Evolutionary conservation across 371 early-diverging fungal species (phyloP).

Genomic region (Mortierella sp.): DNA sequence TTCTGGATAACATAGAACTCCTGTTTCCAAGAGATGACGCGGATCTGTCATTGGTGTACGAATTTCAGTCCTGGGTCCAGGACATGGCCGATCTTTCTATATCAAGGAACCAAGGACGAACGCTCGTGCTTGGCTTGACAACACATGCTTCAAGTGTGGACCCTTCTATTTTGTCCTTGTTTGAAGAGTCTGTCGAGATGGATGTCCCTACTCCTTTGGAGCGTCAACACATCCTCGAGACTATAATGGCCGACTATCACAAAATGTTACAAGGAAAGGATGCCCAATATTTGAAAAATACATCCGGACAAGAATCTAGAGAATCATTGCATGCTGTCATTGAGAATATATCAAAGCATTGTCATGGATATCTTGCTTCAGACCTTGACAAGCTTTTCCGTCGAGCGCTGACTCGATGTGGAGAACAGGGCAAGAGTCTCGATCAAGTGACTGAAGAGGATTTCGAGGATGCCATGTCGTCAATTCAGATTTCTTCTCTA

Average conservation of each 20-base stretch:
- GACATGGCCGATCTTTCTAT: background rate
- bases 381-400: slow-evolving; percentile 65
- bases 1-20: slow-evolving; percentile 68
- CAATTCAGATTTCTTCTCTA: slow-evolving; percentile 53
- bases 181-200: slow-evolving; percentile 56
- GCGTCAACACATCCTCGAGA: slow-evolving; percentile 54
- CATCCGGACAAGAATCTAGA: background rate
- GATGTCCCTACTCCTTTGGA: slow-evolving; percentile 68
- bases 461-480: slow-evolving; percentile 36
- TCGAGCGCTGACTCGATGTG: slow-evolving; percentile 46
- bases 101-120: slow-evolving; percentile 1
- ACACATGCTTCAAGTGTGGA: slow-evolving; percentile 25
- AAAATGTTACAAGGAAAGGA: background rate
- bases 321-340: background rate
- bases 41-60: slow-evolving; percentile 48
- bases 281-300: too few species aligned
- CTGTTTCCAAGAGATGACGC: slow-evolving; percentile 59
- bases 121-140: slow-evolving; percentile 25
- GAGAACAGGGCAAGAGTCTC: slow-evolving; percentile 41
- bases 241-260: slow-evolving; percentile 33
- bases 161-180: slow-evolving; percentile 11
- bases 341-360: slow-evolving; percentile 51
- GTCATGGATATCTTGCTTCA: slow-evolving; percentile 68
- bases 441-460: slow-evolving; percentile 13
- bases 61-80: slow-evolving; percentile 44